Conservation (phyloP, 2,329 filamentous ascomycete genomes). For the Colletotrichum melonis region DNA sequence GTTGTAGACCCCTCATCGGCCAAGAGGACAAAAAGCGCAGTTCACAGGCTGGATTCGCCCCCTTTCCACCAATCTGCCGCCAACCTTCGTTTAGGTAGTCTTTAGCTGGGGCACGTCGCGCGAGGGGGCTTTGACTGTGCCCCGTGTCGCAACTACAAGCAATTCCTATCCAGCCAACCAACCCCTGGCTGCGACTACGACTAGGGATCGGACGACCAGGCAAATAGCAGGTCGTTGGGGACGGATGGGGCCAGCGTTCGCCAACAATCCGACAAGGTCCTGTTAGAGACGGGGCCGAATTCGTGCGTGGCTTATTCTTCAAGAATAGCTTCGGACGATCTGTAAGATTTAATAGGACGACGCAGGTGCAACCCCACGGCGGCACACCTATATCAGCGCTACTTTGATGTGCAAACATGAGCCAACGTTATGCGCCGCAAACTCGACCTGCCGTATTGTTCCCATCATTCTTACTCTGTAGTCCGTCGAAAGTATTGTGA, state of each 20-base stretch:
- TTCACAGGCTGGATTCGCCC: not conserved
- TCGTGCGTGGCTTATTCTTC: conserved; percentile 13
- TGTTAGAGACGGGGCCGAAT: conserved; percentile 10
- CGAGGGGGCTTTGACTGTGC: conserved; percentile 18
- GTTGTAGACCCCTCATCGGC: not conserved
- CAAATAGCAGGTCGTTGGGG: not conserved
- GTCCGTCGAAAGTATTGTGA: not conserved
- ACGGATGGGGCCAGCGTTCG: not conserved
- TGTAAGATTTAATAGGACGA: not conserved
- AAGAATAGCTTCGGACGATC: not conserved
- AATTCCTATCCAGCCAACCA: conserved; percentile 1
- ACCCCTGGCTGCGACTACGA: conserved; percentile 3
- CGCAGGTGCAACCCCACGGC: not conserved
- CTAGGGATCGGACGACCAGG: not conserved
- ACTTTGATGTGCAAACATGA: conserved; percentile 1
- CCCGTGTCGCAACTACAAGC: conserved; percentile 13
- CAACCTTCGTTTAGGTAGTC: not conserved
- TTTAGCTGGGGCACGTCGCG: not conserved
- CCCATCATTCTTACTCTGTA: not conserved
- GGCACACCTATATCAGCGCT: not conserved
- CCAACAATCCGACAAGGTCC: conserved; percentile 1
- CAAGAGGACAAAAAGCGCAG: not conserved
- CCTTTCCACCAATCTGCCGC: not conserved
- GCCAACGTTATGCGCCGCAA: conserved; percentile 12
- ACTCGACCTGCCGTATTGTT: not conserved